Evolutionary conservation across 352 stramenopile species (phyloP).

Genomic region (Pythium folliculosum): DNA sequence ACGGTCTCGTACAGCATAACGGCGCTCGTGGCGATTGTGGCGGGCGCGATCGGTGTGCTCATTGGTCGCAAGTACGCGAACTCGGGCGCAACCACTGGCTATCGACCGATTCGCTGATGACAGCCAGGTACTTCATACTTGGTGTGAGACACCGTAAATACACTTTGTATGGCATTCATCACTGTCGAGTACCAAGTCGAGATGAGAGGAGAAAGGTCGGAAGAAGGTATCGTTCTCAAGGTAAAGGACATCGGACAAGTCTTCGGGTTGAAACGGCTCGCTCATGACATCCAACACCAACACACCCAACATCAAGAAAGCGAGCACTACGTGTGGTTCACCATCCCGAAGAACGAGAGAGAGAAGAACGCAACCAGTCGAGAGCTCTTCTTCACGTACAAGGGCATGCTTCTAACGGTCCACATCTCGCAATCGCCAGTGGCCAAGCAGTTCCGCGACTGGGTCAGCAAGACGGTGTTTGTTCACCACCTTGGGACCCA

Average conservation of each 20-base stretch:
- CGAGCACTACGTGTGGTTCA: conserved; percentile 5
- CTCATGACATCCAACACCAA: conserved; percentile 3
- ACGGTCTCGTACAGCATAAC: conserved; percentile 55
- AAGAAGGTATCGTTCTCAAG: not conserved
- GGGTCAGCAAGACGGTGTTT: conserved; percentile 7
- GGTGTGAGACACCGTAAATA: too few relatives aligned
- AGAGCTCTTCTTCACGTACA: conserved; percentile 3
- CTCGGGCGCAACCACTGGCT: conserved; percentile 46
- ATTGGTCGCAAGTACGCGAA: conserved; percentile 58
- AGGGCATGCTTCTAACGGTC: not conserved
- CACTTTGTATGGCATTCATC: too few relatives aligned
- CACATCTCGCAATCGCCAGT: not conserved
- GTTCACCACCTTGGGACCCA: not conserved
- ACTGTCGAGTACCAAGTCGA: too few relatives aligned
- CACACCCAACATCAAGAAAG: not conserved
- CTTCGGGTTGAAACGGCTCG: not conserved
- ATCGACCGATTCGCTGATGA: conserved; percentile 45
- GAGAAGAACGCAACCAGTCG: not conserved
- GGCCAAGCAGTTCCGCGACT: not conserved
- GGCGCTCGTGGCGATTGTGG: conserved; percentile 49
- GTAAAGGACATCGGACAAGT: not conserved
- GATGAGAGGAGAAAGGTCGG: too few relatives aligned
- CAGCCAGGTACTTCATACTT: not conserved
- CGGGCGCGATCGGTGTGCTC: conserved; percentile 47
- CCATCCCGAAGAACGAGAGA: not conserved